phyloP scores from a whole-genome alignment of 129 eudicot species.

The Saussurea involucrata region DNA sequence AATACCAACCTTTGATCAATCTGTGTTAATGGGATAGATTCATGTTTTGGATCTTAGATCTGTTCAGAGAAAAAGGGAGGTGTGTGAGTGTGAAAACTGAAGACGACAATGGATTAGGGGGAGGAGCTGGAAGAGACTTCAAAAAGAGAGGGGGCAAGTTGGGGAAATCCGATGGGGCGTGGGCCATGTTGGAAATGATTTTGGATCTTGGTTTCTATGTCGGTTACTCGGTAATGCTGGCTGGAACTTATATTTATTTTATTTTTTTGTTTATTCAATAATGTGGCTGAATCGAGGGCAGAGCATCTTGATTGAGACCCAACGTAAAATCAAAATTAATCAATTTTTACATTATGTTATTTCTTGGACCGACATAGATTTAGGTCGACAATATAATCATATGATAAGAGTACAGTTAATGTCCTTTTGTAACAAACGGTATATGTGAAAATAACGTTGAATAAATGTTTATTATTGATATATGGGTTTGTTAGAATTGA shows the following conservation, averaged over 20 bases:
- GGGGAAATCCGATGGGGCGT: slow-evolving; percentile 16
- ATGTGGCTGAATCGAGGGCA: not conserved
- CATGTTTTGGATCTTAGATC: slow-evolving; percentile 29
- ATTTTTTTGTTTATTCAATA: not conserved
- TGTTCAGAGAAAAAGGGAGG: not conserved
- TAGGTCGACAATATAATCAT: not conserved
- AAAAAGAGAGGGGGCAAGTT: slow-evolving; percentile 7
- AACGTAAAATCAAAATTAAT: not conserved
- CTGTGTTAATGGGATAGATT: slow-evolving; percentile 10
- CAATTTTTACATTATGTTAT: not conserved
- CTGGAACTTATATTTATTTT: not conserved
- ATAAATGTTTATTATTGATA: no score
- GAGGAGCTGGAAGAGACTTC: not conserved
- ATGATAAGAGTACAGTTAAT: not conserved
- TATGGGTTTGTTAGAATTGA: no score
- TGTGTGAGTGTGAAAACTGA: not conserved
- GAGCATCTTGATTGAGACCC: not conserved
- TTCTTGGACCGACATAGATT: not conserved
- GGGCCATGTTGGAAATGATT: slow-evolving; percentile 19
- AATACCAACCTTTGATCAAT: slow-evolving; percentile 28
- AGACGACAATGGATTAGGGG: not conserved
- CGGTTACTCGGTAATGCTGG: slow-evolving; percentile 21
- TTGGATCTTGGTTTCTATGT: slow-evolving; percentile 20
- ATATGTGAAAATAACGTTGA: not conserved
- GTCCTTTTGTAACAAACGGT: not conserved